Base-by-base conservation (phyloP, 768 basidiomycete species). In the Boletus reticuloceps region DNA sequence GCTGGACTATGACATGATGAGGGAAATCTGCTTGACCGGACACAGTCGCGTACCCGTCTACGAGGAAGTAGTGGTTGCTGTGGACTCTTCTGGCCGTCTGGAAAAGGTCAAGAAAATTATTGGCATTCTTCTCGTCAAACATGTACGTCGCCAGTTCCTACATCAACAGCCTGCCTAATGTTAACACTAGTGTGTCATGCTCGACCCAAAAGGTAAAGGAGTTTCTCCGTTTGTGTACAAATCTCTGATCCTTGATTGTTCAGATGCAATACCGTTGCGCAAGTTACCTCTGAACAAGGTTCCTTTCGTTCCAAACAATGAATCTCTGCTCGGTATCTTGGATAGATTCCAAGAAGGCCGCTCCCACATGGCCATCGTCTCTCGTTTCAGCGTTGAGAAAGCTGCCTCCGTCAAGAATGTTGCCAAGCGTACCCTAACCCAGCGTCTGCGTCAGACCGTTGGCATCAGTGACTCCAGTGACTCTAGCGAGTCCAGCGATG, bases 281-380 rank as follows among this genome's bases (percentile, higher is more conserved):
- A 85, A 85, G 56, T 83, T 96, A 42, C 91, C 90, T 1, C 75
- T 96, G 44, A 93, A 94, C 72, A 90, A 86, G 64, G 89, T 94
- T 7, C 89, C 87, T 0, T 89, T 88, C 50, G 89, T 95, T 4
- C 89, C 92, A 3, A 87, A 85, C 42, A 92, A 95, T 62, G 90
- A 93, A 69, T 82, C 92, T 22, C 76, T 96, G 1, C 79, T 94
- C 14, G 85, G 88, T 25, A 90, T 94, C 57, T 77, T 95, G 32
- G 92, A 94, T 69, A 87, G 79, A 56, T 95, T 95, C 69, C 92
- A 94, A 69, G 91, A 93, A 65, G 93, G 91, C 5, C 80, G 91
- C 31, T 91, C 88, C 40, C 93, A 96, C 67, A 94, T 96, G 83
- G 93, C 93, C 20, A 89, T 95, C 61, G 91, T 94, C 50, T 85